Evolutionary conservation across 179 eudicot genomes (phyloP), one percentile per base, ranked within the genome.

Genomic region (Silene noctiflora): DNA sequence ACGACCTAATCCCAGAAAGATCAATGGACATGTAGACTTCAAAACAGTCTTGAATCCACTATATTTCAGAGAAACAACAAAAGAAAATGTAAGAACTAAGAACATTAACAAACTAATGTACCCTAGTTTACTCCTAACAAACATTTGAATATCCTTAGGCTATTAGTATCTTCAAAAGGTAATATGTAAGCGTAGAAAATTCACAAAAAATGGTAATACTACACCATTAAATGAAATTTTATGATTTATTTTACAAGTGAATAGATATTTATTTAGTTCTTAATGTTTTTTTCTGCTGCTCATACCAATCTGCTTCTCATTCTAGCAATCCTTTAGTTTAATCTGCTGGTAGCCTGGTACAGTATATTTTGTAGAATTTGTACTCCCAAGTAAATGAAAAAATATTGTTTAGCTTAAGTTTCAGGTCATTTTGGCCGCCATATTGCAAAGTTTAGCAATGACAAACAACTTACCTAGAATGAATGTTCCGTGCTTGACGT

Each of bases 401-500:
- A 12, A 53, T 39, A 62, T 46, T 20, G 6, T 56, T 55, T 35
- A 13, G 62, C 67, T 19, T 17, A 48, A 51, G 33, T 12, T 21
- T 66, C 16, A 53, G 39, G 27, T 55, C 62, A 19, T 35, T 12
- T 74, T 51, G 62, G 67, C 60, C 13, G 56, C n/a, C 68, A 20
- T 25, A 65, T 51, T 59, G 22, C 29, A 58, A 20, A 44, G 59
- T 16, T 27, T 48, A 29, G 68, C 53, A 63, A 48, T 59, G 70
- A 59, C 6, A 20, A 56, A 59, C 60, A 35, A 83, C 97, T 87
- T 74, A 93, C 99, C 81, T 79, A 48, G 84, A 85, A 56, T 82
- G 79, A 65, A 93, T 78, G 69, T 91, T 90, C 29, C 99, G 97
- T 51, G 99, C 98, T 85, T 95, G 98, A 24, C 91, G 91, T 75